Evolutionary conservation across 2,329 filamentous ascomycete genomes (phyloP).

Genomic region (Colletotrichum orchidophilum): DNA sequence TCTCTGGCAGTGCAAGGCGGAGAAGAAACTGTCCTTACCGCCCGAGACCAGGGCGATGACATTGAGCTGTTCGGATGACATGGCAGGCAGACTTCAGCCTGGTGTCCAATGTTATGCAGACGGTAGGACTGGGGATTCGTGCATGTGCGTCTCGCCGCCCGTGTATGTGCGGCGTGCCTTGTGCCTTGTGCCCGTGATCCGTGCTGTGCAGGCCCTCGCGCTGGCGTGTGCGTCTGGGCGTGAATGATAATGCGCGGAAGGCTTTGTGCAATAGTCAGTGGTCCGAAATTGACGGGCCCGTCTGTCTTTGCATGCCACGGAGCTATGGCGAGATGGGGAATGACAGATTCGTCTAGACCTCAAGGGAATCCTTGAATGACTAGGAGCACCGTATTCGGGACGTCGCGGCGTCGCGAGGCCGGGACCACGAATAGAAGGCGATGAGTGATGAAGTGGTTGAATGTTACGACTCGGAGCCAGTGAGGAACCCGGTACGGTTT

Average conservation of each 20-base stretch:
- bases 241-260: not conserved
- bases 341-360: constrained; percentile 8
- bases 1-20: constrained; percentile 86
- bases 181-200: not conserved
- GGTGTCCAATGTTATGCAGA: not conserved
- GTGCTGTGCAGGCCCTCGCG: constrained; percentile 1
- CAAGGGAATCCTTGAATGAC: constrained; percentile 23
- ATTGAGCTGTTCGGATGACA: constrained; percentile 64
- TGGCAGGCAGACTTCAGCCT: constrained; percentile 38
- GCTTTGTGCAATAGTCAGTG: not conserved
- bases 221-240: not conserved
- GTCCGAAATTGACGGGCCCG: not conserved
- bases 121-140: not conserved
- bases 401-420: not conserved
- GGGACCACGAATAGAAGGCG: not conserved
- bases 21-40: constrained; percentile 97
- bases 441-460: not conserved
- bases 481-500: not conserved
- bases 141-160: not conserved
- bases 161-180: not conserved
- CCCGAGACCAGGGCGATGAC: constrained; percentile 95
- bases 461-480: not conserved
- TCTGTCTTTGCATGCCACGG: constrained; percentile 1
- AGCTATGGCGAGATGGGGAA: constrained; percentile 4
- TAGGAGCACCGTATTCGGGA: constrained; percentile 21